Conservation (phyloP, 2,329 filamentous ascomycete genomes). For the Cephalotrichum gorgonifer region DNA sequence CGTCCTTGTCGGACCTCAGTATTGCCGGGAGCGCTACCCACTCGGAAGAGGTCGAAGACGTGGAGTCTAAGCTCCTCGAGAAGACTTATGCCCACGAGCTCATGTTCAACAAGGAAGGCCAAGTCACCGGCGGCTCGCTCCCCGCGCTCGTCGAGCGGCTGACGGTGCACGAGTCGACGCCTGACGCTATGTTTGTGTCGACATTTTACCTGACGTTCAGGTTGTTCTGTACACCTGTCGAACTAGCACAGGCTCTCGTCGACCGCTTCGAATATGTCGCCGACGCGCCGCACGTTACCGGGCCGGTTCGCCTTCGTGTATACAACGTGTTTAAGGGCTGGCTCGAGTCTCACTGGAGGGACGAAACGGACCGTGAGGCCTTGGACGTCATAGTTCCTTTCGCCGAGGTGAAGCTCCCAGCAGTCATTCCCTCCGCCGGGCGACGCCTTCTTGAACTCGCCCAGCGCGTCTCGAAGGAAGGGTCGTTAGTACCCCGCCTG, state of each 20-base stretch:
- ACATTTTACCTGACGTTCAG: slow-evolving; percentile 96
- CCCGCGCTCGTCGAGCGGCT: slow-evolving; percentile 88
- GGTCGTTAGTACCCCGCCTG: slow-evolving; percentile 69
- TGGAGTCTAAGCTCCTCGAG: slow-evolving; percentile 76
- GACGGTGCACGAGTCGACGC: slow-evolving; percentile 85
- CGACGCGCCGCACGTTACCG: slow-evolving; percentile 62
- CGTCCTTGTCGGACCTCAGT: slow-evolving; percentile 60
- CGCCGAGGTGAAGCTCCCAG: slow-evolving; percentile 59
- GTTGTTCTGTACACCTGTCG: slow-evolving; percentile 72
- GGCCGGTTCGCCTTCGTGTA: slow-evolving; percentile 76
- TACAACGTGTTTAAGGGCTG: slow-evolving; percentile 97
- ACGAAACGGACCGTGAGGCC: slow-evolving; percentile 67
- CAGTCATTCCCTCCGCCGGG: slow-evolving; percentile 64
- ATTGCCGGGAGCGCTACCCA: slow-evolving; percentile 47
- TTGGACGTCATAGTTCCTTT: slow-evolving; percentile 70
- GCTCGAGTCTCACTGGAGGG: slow-evolving; percentile 92
- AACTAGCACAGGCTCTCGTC: slow-evolving; percentile 73
- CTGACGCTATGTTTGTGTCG: slow-evolving; percentile 82
- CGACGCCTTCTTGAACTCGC: slow-evolving; percentile 72
- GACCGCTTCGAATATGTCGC: slow-evolving; percentile 88
- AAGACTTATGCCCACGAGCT: slow-evolving; percentile 88
- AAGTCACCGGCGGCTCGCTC: slow-evolving; percentile 86
- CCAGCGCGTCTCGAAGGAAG: slow-evolving; percentile 64
- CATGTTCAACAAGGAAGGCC: slow-evolving; percentile 86
- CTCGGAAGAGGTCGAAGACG: slow-evolving; percentile 69